Evolutionary conservation across 2,329 filamentous ascomycete species (phyloP), one percentile per base, ranked within the genome.

Genomic region (Scedosporium dehoogii): DNA sequence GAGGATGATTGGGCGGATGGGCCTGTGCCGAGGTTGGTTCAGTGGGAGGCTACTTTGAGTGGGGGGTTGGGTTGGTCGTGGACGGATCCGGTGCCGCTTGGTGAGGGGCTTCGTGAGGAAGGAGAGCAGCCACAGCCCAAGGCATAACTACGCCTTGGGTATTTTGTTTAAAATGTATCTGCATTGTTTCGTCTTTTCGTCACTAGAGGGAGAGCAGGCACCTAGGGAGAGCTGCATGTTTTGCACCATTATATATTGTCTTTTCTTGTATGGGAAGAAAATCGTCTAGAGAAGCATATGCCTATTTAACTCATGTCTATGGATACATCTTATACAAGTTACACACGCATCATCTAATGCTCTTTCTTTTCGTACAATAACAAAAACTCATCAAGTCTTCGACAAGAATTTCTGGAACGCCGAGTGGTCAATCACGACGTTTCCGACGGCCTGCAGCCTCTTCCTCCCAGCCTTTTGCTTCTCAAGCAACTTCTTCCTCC

Each of bases 391-490:
- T 27, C 29, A 58, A 2, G n/a, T 92, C 74, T 94, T 96, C 0
- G 92, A 84, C 73, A 99, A 75, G 73, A 99, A 99, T 67, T 86
- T 90, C 74, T 99, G 94, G 72, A 97, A 99, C 3, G 92, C 92
- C 68, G 91, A 89, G 69, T 97, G 92, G 65, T 97, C 92, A 73
- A 99, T 97, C n/a, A 92, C 83, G 0, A 99, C 92, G 71, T 96
- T 96, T 0, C 94, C 90, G 4, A 92, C 87, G 1, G 88, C 84
- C 64, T 91, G 85, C 64, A 99, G 76, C 74, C 88, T 89, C 83
- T 96, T 97, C 62, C 92, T 83, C 0, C 94, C 94, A 67, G 92
- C 92, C 77, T 99, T 99, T 75, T 99, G 94, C 80, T 93, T 96
- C 77, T 97, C 93, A 10, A 99, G 76, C 67, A 99, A 75, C 75